phyloP scores from a whole-genome alignment of 2,329 filamentous ascomycete genomes.

The Trichoderma sp. region DNA sequence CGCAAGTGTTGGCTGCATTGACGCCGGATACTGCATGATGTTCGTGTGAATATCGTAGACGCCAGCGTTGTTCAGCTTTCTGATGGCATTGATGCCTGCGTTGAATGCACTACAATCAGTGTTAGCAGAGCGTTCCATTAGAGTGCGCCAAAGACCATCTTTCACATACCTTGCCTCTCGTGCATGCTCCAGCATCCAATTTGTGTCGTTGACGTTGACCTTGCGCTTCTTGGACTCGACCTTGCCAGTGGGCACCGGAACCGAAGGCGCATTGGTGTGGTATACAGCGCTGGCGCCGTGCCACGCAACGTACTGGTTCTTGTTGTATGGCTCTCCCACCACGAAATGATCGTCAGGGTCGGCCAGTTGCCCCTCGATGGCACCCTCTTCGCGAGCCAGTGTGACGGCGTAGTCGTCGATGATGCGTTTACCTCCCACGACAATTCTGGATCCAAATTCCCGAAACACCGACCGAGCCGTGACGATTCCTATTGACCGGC shows the following conservation, averaged over 20 bases:
- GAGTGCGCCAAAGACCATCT: conserved; percentile 14
- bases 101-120: conserved; percentile 74
- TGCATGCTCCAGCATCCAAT: conserved; percentile 97
- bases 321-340: conserved; percentile 86
- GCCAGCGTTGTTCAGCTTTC: conserved; percentile 69
- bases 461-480: conserved; percentile 95
- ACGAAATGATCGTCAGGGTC: conserved; percentile 84
- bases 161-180: conserved; percentile 76
- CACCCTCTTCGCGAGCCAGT: conserved; percentile 72
- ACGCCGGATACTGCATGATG: conserved; percentile 79
- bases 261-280: conserved; percentile 75
- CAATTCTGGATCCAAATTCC: conserved; percentile 91
- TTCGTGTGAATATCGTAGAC: conserved; percentile 96
- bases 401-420: conserved; percentile 87
- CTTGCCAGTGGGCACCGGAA: conserved; percentile 76
- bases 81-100: conserved; percentile 66
- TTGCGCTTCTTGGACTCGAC: conserved; percentile 79
- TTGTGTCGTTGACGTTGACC: conserved; percentile 86
- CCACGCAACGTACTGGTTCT: conserved; percentile 99
- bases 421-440: conserved; percentile 85
- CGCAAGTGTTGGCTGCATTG: conserved; percentile 86
- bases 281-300: conserved; percentile 96
- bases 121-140: background rate
- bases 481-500: conserved; percentile 93
- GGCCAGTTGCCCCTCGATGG: conserved; percentile 84